A percentile compares a stretch with the other conserved stretches of the same genome.
phyloP scores from a whole-genome alignment of 805 yeast genomes.

The Candida ortonii region DNA sequence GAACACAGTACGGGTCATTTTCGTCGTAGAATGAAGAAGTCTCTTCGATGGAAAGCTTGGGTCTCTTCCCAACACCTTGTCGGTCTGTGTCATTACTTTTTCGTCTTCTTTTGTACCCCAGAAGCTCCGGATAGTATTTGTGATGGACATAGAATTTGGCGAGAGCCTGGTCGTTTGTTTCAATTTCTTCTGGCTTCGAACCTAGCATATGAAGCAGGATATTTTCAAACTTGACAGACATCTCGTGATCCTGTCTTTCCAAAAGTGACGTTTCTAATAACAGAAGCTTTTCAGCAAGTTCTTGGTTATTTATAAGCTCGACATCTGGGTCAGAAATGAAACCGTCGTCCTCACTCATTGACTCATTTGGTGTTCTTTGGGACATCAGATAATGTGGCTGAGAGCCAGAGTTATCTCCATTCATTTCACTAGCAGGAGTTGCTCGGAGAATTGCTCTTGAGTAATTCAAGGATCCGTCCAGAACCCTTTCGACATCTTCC shows the following conservation, averaged over 20 bases:
- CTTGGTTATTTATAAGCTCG: conserved; percentile 2
- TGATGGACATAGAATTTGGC: conserved; percentile 13
- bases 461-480: conserved; percentile 16
- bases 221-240: conserved; percentile 27
- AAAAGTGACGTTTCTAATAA: conserved; percentile 24
- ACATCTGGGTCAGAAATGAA: conserved; percentile 4
- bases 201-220: conserved; percentile 22
- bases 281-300: conserved; percentile 16
- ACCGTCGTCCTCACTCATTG: conserved; percentile 1
- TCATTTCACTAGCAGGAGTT: conserved; percentile 10
- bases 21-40: conserved; percentile 12
- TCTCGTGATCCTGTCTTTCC: conserved; percentile 24
- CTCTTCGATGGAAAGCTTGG: neutral
- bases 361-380: too few relatives aligned
- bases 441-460: conserved; percentile 14
- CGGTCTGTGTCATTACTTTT: neutral
- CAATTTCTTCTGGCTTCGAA: conserved; percentile 18
- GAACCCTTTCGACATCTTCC: conserved; percentile 10
- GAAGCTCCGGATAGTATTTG: conserved; percentile 16
- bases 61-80: neutral
- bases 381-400: too few relatives aligned
- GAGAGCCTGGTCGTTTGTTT: conserved; percentile 17
- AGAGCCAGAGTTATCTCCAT: neutral
- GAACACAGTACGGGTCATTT: conserved; percentile 13
- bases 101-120: conserved; percentile 11